Evolutionary conservation across 805 yeast genomes (phyloP), one percentile per base, ranked within the genome.

Genomic region (Saccharomycopsis schoenii): DNA sequence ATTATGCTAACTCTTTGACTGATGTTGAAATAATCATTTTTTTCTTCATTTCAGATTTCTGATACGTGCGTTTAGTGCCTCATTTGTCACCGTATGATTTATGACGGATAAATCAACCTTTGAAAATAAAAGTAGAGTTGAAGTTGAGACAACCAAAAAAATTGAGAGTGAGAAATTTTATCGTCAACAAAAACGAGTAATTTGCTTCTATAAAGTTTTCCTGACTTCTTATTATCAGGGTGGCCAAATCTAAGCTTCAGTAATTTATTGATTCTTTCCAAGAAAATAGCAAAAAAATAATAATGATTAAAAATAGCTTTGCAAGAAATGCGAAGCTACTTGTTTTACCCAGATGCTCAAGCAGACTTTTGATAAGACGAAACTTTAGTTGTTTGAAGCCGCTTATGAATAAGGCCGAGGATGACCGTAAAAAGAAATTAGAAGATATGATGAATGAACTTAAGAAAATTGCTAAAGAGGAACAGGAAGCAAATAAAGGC

Each of bases 351-450:
- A 47, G 12, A 47, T 47, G 52, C 10, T 15, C 52, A 6, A 47
- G 25, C n/a, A 47, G 52, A 10, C n/a, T 25, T 4, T 34, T 47
- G 15, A 21, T 47, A 12, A 47, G 25, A 47, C 52, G 52, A 47
- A 47, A 47, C 21, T 47, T 47, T 24, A 17, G 52, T 10, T 21
- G 52, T 47, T 47, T 21, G 52, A 47, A 24, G 34, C 34, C 52
- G 34, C 15, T 47, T 47, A 21, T 47, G 52, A 47, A 47, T 24
- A 47, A 47, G 34, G 52, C 52, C 6, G 52, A 47, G 21, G 52
- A 47, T 47, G 52, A 47, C 24, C 52, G 52, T 47, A 47, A 47
- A 47, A 47, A 47, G 52, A 47, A 47, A 47, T 47, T 47, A 47
- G 52, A 47, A 47, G 52, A 47, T 11, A 47, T 47, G 52, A 47